Conservation (phyloP, 1,139 yeast species). For the Fermentozyma sake region DNA sequence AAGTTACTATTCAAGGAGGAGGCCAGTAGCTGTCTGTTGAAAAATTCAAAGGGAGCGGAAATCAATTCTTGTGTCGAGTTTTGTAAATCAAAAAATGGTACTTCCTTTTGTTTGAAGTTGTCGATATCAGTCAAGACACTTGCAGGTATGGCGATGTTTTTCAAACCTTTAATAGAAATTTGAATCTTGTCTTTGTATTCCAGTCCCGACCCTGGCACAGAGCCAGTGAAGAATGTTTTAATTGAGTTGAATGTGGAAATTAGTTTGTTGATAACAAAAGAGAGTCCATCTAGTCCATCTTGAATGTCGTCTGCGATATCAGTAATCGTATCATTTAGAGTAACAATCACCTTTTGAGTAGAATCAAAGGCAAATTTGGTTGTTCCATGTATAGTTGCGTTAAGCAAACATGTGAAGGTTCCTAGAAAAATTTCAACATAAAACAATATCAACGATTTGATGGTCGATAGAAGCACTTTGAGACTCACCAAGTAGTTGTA, state of each 20-base stretch:
- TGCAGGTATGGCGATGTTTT: conserved; percentile 57
- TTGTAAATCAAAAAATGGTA: conserved; percentile 10
- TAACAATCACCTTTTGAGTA: conserved; percentile 54
- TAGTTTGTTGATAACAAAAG: conserved; percentile 47
- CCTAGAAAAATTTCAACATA: conserved; percentile 72
- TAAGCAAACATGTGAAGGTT: conserved; percentile 77
- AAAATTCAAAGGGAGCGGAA: conserved; percentile 10
- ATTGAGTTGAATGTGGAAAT: conserved; percentile 43
- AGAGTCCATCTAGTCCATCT: conserved; percentile 53
- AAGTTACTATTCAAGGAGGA: conserved; percentile 8
- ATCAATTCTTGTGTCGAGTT: conserved; percentile 10
- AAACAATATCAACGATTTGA: conserved; percentile 60
- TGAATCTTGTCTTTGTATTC: conserved; percentile 42
- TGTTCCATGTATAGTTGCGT: conserved; percentile 69
- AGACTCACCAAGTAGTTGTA: conserved; percentile 11
- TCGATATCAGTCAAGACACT: conserved; percentile 11
- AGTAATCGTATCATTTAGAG: conserved; percentile 58
- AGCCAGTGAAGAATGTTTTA: conserved; percentile 51
- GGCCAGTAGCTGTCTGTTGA: conserved; percentile 4
- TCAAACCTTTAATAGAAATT: conserved; percentile 52
- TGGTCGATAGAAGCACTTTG: conserved; percentile 43
- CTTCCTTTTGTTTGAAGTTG: conserved; percentile 7
- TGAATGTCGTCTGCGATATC: conserved; percentile 56
- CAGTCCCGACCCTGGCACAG: conserved; percentile 4
- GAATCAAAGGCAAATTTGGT: conserved; percentile 72